phyloP scores from a whole-genome alignment of 306 rosid species.

The Malus orientalis region DNA sequence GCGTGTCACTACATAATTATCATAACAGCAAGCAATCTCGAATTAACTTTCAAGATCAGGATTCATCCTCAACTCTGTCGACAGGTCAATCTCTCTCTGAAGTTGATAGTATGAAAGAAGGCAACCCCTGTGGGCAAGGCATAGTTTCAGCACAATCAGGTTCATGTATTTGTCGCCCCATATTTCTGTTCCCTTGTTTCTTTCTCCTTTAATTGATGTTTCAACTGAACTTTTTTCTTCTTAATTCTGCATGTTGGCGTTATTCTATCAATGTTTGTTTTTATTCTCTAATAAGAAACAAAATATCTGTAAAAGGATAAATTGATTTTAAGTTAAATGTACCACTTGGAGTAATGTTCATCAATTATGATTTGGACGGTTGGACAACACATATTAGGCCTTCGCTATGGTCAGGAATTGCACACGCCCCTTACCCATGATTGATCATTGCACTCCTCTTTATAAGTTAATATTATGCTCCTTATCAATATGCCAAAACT shows the following conservation, averaged over 20 bases:
- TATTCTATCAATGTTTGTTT: neutral
- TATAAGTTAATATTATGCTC: neutral
- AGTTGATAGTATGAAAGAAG: conserved; percentile 23
- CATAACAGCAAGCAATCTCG: conserved; percentile 32
- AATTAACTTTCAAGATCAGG: conserved; percentile 48
- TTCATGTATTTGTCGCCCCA: neutral
- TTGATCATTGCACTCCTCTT: too few species aligned
- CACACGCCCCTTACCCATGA: too few species aligned
- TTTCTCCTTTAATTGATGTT: neutral
- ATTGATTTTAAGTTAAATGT: neutral
- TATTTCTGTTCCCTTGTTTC: neutral
- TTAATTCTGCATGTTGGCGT: neutral
- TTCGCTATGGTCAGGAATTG: too few species aligned
- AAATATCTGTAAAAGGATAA: neutral
- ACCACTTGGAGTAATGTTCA: neutral
- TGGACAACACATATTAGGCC: too few species aligned
- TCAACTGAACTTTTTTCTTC: neutral
- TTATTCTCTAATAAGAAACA: neutral
- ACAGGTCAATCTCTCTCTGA: conserved; percentile 43
- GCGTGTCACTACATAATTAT: conserved; percentile 28
- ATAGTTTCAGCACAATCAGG: conserved; percentile 38
- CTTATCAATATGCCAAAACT: neutral
- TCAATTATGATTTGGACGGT: neutral
- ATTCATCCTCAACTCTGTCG: conserved; percentile 62
- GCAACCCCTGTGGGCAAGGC: conserved; percentile 13